Evolutionary conservation across 148 eudicot species (phyloP), one percentile per base, ranked within the genome.

Genomic region (Amaranthus hypochondriacus): DNA sequence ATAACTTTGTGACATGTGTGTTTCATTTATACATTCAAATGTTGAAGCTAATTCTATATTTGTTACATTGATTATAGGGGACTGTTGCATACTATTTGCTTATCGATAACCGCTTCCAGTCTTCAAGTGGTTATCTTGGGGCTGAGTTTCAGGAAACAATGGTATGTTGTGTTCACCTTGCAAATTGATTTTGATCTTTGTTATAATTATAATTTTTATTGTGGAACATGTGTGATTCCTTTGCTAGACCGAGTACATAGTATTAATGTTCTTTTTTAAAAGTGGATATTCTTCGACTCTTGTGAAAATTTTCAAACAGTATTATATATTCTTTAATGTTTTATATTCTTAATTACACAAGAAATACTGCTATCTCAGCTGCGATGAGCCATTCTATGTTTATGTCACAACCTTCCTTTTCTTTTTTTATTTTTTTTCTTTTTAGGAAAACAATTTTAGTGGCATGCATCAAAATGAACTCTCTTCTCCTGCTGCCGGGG

Each of bases 61-160:
- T 65, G 48, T 73, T 60, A 18, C 51, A 12, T 51, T 60, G 14
- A 75, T 76, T 77, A 62, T 84, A 95, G 99, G 99, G 91, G 48
- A 92, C 97, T 61, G 99, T 95, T 74, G 90, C 99, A 44, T 95
- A 95, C 80, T 95, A 92, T 87, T 79, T 95, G 89, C 89, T 95
- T 49, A 78, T 95, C 9, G 99, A 95, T 84, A 95, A 95, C 75
- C 86, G 92, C 28, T 90, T 87, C 70, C 92, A 96, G 76, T 87
- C 77, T 69, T 83, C 92, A 56, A 84, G 81, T 81, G 96, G 97
- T 74, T 95, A 95, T 79, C 94, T 95, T 76, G 99, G 99, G 66
- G 91, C 89, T 75, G 99, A 91, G 84, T 92, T 95, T 75, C 93
- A 88, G 78, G 97, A 95, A 75, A 78, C 87, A 15, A 79, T 92